Evolutionary conservation across 176 grass and related monocot genomes (phyloP).

Genomic region (Oryza nivara): DNA sequence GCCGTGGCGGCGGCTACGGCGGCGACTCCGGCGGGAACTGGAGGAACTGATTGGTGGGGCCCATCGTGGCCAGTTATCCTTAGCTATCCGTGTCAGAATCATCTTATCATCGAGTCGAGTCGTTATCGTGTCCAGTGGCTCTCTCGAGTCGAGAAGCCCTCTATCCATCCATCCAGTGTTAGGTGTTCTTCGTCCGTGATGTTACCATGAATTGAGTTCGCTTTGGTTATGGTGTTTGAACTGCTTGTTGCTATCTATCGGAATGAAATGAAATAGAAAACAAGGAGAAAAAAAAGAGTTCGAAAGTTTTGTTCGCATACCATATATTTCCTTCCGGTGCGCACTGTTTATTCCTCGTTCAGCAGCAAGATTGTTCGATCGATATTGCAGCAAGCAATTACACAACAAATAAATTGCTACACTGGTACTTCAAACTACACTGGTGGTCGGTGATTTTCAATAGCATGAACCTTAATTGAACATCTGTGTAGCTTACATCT

Average conservation of each 20-base stretch:
- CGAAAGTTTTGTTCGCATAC: slow-evolving; percentile 48
- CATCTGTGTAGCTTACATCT: no score
- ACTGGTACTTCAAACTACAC: no score
- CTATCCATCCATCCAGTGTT: slow-evolving; percentile 5
- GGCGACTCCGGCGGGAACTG: slow-evolving; percentile 57
- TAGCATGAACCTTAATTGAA: no score
- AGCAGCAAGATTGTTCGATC: no score
- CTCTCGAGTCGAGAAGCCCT: background rate
- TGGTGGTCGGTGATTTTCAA: no score
- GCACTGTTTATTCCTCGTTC: no score
- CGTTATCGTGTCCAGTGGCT: slow-evolving; percentile 22
- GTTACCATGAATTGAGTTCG: slow-evolving; percentile 4
- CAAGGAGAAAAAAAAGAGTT: background rate
- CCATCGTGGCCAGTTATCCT: slow-evolving; percentile 42
- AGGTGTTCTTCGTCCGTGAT: slow-evolving; percentile 16
- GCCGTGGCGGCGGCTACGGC: slow-evolving; percentile 17
- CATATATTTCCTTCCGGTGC: no score
- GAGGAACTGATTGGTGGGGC: slow-evolving; percentile 63
- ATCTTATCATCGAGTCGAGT: background rate
- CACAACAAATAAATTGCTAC: no score
- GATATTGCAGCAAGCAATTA: no score
- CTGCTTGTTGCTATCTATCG: background rate
- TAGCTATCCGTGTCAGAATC: slow-evolving; percentile 13
- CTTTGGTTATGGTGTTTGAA: background rate
- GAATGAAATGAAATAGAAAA: background rate